phyloP scores from a whole-genome alignment of 805 yeast species.

The Candida nanaspora region DNA sequence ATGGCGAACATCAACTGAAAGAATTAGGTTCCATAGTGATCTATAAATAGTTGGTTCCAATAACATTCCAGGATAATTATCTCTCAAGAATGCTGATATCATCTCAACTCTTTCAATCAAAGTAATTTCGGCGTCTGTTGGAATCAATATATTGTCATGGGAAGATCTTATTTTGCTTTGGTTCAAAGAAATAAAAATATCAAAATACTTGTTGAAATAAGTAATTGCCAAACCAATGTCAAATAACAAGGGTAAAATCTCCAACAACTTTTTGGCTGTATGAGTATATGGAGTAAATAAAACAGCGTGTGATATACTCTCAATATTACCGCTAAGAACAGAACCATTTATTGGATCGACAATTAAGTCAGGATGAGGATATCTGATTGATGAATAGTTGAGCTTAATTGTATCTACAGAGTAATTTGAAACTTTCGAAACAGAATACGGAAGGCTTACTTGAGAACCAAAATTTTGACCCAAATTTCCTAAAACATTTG shows the following conservation, averaged over 20 bases:
- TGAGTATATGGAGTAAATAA: conserved; percentile 40
- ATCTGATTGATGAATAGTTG: conserved; percentile 31
- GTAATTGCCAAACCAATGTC: conserved; percentile 37
- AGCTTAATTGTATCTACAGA: conserved; percentile 1
- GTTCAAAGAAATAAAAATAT: conserved; percentile 12
- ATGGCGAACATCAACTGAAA: conserved; percentile 41
- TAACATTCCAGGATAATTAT: conserved; percentile 61
- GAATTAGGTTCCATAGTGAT: conserved; percentile 45
- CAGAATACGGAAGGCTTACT: background rate
- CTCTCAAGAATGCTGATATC: conserved; percentile 49
- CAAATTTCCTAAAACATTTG: background rate
- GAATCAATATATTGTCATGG: background rate
- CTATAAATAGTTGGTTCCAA: conserved; percentile 57
- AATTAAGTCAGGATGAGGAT: conserved; percentile 58
- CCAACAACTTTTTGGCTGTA: conserved; percentile 34
- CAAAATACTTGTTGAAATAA: conserved; percentile 29
- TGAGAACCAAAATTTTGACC: background rate
- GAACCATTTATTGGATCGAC: conserved; percentile 40
- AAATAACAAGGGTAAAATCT: conserved; percentile 49
- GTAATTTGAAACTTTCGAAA: background rate
- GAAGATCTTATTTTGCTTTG: conserved; percentile 1
- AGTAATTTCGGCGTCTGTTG: conserved; percentile 1
- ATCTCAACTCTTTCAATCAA: conserved; percentile 45
- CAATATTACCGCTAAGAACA: conserved; percentile 50
- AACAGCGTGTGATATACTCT: conserved; percentile 71